Evolutionary conservation across 805 yeast species (phyloP).

Genomic region (Ogataea salicorniae): DNA sequence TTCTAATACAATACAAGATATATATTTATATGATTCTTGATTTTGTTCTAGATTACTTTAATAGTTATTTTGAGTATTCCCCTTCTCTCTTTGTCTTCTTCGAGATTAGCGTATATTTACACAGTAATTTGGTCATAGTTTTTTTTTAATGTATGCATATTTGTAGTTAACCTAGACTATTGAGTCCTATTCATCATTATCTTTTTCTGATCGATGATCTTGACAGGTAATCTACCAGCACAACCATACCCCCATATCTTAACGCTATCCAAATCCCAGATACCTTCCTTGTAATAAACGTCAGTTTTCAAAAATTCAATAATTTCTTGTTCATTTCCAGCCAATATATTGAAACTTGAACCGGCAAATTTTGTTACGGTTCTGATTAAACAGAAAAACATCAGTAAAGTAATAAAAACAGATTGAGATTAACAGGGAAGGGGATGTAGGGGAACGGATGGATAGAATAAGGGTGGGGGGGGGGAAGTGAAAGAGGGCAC

Average conservation of each 20-base stretch:
- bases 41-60: no score
- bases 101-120: background rate
- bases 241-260: slow-evolving; percentile 51
- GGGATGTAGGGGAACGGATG: no score
- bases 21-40: no score
- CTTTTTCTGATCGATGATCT: slow-evolving; percentile 10
- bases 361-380: slow-evolving; percentile 61
- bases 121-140: no score
- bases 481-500: background rate
- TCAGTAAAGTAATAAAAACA: background rate
- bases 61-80: no score
- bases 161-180: background rate
- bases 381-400: background rate
- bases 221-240: slow-evolving; percentile 39
- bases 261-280: slow-evolving; percentile 70
- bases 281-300: slow-evolving; percentile 55
- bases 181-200: background rate
- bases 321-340: slow-evolving; percentile 62
- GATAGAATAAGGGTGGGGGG: no score
- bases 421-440: background rate
- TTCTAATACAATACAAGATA: no score
- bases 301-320: slow-evolving; percentile 60
- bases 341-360: slow-evolving; percentile 56
- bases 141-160: background rate
- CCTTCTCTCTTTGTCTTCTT: no score